Conservation (phyloP, 2,329 filamentous ascomycete species). For the Botryotinia calthae region DNA sequence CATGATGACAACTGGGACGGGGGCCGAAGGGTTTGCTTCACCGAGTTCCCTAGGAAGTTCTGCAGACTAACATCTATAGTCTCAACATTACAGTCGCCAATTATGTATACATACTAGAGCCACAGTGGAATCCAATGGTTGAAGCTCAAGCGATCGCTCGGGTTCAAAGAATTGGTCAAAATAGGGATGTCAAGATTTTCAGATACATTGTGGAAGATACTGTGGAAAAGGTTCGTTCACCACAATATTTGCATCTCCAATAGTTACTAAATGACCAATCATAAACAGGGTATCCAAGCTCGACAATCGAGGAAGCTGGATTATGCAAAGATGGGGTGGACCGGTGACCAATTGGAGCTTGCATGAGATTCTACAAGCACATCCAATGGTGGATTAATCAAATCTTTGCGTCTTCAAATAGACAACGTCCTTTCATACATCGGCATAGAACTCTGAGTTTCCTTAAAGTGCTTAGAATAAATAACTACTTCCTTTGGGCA, state of each 20-base stretch:
- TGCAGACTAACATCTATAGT: not conserved
- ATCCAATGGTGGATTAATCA: not conserved
- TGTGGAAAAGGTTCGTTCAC: slow-evolving; percentile 30
- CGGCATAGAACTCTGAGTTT: not conserved
- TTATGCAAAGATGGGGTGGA: not conserved
- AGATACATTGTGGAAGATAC: slow-evolving; percentile 36
- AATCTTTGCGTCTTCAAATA: not conserved
- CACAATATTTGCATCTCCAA: not conserved
- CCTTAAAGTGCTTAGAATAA: not conserved
- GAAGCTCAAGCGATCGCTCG: slow-evolving; percentile 35
- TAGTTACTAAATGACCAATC: slow-evolving; percentile 6
- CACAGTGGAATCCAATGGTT: slow-evolving; percentile 38
- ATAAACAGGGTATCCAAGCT: slow-evolving; percentile 22
- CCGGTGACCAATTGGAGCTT: not conserved
- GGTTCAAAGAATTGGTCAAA: slow-evolving; percentile 32
- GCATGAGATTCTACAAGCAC: not conserved
- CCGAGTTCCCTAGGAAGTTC: slow-evolving; percentile 22
- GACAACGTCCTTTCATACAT: too few species aligned
- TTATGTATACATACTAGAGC: slow-evolving; percentile 35
- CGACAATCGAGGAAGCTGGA: slow-evolving; percentile 26
- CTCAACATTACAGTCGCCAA: slow-evolving; percentile 31
- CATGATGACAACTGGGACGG: slow-evolving; percentile 45
- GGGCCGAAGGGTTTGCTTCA: slow-evolving; percentile 32
- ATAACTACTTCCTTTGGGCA: not conserved
- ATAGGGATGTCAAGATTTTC: slow-evolving; percentile 29